Conservation (phyloP, 345 rosid genomes). For the Citrus medica region DNA sequence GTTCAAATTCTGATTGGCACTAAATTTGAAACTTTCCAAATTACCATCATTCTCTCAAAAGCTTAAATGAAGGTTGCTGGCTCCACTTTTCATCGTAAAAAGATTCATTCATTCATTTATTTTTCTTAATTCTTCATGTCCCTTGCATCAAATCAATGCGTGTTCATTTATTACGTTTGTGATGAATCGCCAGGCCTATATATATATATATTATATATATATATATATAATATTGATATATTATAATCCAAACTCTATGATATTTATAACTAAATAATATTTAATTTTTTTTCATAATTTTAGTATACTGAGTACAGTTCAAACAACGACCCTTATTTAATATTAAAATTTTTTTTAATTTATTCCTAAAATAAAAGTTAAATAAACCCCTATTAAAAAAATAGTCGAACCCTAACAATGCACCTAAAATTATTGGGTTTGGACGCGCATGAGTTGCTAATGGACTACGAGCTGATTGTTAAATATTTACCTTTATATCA, state of each 20-base stretch:
- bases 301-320: rapidly evolving
- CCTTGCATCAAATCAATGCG: not conserved
- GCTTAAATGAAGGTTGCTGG: slow-evolving; percentile 1
- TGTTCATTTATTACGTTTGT: not conserved
- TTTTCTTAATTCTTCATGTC: not conserved
- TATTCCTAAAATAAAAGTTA: rapidly evolving
- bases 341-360: too few relatives aligned
- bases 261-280: too few relatives aligned
- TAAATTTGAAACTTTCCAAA: slow-evolving; percentile 11
- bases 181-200: too few relatives aligned
- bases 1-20: not conserved
- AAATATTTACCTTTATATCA: not conserved
- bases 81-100: slow-evolving; percentile 7
- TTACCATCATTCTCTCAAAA: slow-evolving; percentile 2
- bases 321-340: rapidly evolving
- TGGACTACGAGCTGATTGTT: too few relatives aligned
- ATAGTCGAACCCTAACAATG: rapidly evolving
- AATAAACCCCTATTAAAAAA: rapidly evolving
- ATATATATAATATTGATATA: too few relatives aligned
- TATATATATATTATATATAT: too few relatives aligned
- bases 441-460: too few relatives aligned
- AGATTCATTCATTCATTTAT: not conserved
- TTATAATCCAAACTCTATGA: rapidly evolving
- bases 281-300: rapidly evolving
- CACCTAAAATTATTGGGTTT: rapidly evolving